A percentile compares a stretch with the other conserved stretches of the same genome.
phyloP scores from a whole-genome alignment of 2,329 filamentous ascomycete species.

The Periconia macrospinosa region DNA sequence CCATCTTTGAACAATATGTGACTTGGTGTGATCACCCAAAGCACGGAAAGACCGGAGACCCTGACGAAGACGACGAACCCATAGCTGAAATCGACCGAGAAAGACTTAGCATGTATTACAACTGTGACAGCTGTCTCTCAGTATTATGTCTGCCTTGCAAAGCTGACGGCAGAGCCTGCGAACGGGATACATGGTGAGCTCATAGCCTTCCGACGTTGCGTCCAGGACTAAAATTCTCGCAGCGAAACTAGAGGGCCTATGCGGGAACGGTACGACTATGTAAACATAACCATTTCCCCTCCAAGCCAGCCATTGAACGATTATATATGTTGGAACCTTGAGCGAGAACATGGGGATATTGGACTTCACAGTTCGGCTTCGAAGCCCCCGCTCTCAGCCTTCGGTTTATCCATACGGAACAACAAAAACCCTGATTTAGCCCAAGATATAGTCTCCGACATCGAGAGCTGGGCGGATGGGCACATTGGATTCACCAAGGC shows the following conservation, averaged over 20 bases:
- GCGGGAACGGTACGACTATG: conserved; percentile 11
- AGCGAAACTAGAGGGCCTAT: conserved; percentile 3
- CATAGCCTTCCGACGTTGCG: background rate
- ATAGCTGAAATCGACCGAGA: background rate
- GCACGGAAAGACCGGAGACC: background rate
- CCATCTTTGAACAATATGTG: conserved; percentile 10
- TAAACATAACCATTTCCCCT: conserved; percentile 8
- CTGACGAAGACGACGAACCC: conserved; percentile 1
- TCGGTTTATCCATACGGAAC: conserved; percentile 8
- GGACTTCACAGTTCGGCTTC: conserved; percentile 2
- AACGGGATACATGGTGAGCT: conserved; percentile 6
- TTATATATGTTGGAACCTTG: conserved; percentile 19
- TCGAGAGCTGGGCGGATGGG: conserved; percentile 5
- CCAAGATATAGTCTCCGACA: conserved; percentile 2
- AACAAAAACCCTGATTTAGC: background rate
- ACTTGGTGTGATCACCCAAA: conserved; percentile 11
- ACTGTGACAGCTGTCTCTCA: conserved; percentile 6
- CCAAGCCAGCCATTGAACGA: conserved; percentile 8
- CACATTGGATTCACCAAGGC: conserved; percentile 20
- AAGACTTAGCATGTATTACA: conserved; percentile 7
- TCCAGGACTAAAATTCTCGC: background rate
- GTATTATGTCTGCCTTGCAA: conserved; percentile 13
- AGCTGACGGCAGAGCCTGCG: conserved; percentile 7
- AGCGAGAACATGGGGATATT: conserved; percentile 22
- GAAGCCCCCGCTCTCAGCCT: conserved; percentile 14